Evolutionary conservation across 495 filamentous ascomycete species (phyloP).

Genomic region (Penicillium pancosmium): DNA sequence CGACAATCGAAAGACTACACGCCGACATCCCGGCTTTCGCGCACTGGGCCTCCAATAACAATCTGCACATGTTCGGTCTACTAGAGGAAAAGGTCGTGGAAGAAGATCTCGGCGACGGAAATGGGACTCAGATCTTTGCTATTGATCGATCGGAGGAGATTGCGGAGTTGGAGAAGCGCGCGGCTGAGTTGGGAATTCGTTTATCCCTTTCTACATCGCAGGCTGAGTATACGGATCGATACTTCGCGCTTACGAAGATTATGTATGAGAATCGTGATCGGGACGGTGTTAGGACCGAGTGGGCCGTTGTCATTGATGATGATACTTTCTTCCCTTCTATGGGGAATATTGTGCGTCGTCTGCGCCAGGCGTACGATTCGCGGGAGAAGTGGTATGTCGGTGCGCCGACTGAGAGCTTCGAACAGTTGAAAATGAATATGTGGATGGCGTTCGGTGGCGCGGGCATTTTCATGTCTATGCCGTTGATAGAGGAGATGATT

Average conservation of each 20-base stretch:
- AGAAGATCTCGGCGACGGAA: slow-evolving; percentile 23
- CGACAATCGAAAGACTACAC: neutral
- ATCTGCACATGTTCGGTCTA: neutral
- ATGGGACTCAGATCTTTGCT: slow-evolving; percentile 45
- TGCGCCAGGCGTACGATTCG: slow-evolving; percentile 34
- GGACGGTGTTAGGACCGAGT: slow-evolving; percentile 35
- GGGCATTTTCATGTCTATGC: slow-evolving; percentile 47
- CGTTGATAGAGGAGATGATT: slow-evolving; percentile 34
- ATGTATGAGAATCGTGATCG: slow-evolving; percentile 38
- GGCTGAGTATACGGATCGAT: slow-evolving; percentile 40
- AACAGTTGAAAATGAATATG: slow-evolving; percentile 34
- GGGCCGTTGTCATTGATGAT: slow-evolving; percentile 59
- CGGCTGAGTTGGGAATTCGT: slow-evolving; percentile 34
- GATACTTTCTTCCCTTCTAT: slow-evolving; percentile 58
- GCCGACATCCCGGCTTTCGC: neutral
- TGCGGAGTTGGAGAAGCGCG: slow-evolving; percentile 5
- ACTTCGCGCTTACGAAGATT: slow-evolving; percentile 51
- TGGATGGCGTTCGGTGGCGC: slow-evolving; percentile 53
- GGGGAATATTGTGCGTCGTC: slow-evolving; percentile 31
- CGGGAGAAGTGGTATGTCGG: slow-evolving; percentile 45
- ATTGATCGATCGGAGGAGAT: slow-evolving; percentile 22
- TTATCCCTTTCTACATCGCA: slow-evolving; percentile 44
- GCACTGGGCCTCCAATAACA: slow-evolving; percentile 1
- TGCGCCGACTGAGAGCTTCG: slow-evolving; percentile 43
- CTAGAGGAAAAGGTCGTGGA: neutral